Evolutionary conservation across 768 basidiomycete genomes (phyloP).

Genomic region (Trametes punicea): DNA sequence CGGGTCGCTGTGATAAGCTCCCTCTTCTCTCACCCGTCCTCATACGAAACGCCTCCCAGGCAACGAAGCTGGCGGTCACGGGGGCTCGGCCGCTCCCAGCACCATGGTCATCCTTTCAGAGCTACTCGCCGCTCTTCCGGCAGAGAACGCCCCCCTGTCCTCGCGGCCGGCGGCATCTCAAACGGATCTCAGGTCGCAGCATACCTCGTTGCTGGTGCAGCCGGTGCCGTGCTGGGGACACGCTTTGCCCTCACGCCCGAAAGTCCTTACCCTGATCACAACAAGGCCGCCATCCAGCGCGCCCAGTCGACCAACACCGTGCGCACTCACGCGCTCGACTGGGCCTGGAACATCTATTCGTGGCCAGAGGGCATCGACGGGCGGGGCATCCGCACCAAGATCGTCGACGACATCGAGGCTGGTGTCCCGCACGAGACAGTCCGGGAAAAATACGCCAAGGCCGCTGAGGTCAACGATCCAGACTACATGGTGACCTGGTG

Average conservation of each 20-base stretch:
- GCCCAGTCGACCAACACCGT: slow-evolving; percentile 27
- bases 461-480: slow-evolving; percentile 41
- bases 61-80: slow-evolving; percentile 80
- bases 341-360: slow-evolving; percentile 28
- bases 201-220: slow-evolving; percentile 61
- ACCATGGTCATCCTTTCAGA: slow-evolving; percentile 57
- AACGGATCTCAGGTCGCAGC: slow-evolving; percentile 64
- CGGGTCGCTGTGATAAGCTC: slow-evolving; percentile 8
- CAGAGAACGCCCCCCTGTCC: slow-evolving; percentile 47
- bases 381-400: slow-evolving; percentile 53
- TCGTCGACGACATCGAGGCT: slow-evolving; percentile 53
- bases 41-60: slow-evolving; percentile 40
- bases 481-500: slow-evolving; percentile 57
- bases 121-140: slow-evolving; percentile 42
- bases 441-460: slow-evolving; percentile 45
- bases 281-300: slow-evolving; percentile 33
- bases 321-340: slow-evolving; percentile 35
- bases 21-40: not conserved
- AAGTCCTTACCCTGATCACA: slow-evolving; percentile 36
- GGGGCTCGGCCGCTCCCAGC: slow-evolving; percentile 51
- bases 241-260: slow-evolving; percentile 71
- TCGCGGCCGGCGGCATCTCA: slow-evolving; percentile 74
- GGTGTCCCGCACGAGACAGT: slow-evolving; percentile 44
- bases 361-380: slow-evolving; percentile 39
- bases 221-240: slow-evolving; percentile 70